Conservation (phyloP, 768 basidiomycete genomes). For the Russula abietina region DNA sequence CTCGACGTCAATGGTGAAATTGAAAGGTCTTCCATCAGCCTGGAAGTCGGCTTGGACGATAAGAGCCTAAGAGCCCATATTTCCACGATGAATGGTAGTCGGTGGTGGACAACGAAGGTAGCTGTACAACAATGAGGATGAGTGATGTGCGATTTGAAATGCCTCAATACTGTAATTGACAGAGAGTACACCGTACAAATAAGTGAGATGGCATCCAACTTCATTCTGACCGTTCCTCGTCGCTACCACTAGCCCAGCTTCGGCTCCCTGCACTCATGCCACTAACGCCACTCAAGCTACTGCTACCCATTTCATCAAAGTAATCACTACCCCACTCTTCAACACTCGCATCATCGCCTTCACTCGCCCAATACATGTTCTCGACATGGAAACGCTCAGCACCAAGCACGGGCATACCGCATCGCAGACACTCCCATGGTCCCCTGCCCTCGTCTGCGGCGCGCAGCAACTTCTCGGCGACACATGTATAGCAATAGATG, state of each 20-base stretch:
- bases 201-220: not conserved
- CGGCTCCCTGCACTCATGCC: conserved; percentile 23
- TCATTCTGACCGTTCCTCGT: conserved; percentile 23
- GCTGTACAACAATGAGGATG: no score
- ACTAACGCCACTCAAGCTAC: conserved; percentile 25
- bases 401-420: conserved; percentile 55
- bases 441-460: conserved; percentile 59
- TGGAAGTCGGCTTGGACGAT: no score
- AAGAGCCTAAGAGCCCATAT: no score
- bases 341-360: conserved; percentile 40
- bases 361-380: conserved; percentile 28
- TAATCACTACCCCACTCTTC: conserved; percentile 53
- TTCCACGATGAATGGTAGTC: no score
- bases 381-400: conserved; percentile 50
- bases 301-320: conserved; percentile 25
- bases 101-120: no score
- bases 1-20: no score
- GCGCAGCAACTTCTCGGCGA: conserved; percentile 75
- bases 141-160: no score
- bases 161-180: no score
- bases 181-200: not conserved
- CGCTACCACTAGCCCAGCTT: conserved; percentile 25
- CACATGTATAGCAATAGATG: conserved; percentile 89
- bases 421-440: conserved; percentile 82
- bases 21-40: no score